These are phyloP conservation scores for Corymbia maculata DNA, from an alignment of 345 rosid species.

Conservation along the genomic window DNA sequence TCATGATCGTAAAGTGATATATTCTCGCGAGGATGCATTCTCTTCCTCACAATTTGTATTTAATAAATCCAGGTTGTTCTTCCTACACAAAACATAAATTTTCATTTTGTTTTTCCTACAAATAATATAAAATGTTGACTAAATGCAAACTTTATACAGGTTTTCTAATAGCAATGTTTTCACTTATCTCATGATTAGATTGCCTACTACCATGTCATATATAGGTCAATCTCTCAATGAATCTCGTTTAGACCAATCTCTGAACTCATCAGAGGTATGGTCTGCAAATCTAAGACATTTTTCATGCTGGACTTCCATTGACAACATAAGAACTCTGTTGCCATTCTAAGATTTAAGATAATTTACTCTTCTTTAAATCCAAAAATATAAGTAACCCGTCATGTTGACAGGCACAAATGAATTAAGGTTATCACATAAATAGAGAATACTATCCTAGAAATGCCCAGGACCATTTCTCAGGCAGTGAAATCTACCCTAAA, in stretches of 20 bases:
- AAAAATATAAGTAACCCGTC: neutral
- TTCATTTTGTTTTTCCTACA: neutral
- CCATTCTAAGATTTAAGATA: neutral
- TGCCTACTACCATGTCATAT: neutral
- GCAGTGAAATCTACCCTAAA: neutral
- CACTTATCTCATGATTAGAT: neutral
- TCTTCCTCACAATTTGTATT: neutral
- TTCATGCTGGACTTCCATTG: neutral
- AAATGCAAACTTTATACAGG: neutral
- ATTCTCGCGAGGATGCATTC: neutral
- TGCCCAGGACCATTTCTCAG: neutral
- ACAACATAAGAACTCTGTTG: neutral
- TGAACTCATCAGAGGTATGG: neutral
- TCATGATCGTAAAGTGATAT: neutral
- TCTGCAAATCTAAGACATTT: neutral
- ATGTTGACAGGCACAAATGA: neutral
- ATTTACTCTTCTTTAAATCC: neutral
- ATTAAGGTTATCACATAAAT: neutral
- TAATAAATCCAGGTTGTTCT: neutral
- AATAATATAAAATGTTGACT: neutral
- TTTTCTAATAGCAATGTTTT: neutral
- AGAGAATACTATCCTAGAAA: neutral
- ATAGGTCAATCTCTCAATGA: neutral
- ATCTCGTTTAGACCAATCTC: neutral
- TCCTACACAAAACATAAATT: neutral